Base-by-base conservation (phyloP, 1,139 yeast species). In the Pichia sp. region DNA sequence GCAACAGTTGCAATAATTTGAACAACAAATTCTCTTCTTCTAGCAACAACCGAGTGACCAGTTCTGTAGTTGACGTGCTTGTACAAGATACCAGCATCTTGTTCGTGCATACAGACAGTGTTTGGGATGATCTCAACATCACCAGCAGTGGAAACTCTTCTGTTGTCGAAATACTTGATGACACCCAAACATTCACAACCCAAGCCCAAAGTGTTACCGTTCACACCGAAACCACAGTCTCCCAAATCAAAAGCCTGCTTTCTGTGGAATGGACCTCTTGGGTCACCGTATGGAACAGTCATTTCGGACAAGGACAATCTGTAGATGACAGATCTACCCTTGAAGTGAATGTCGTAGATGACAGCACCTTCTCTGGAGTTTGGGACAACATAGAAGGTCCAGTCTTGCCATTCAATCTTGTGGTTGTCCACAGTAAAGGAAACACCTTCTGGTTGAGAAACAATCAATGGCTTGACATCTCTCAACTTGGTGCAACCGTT, bases 261-360 rank as follows among this genome's bases (percentile, higher is more conserved):
- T 77, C 96, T 82, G 75, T 88, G 95, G 74, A 82, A 84, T 60
- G 96, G 96, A 57, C 90, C 87, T 72, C 95, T 81, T 63, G 95
- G 95, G 69, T 87, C 95, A 67, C 92, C 95, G 68, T 89, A 89
- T 36, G 96, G 96, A 59, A 89, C 96, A 42, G 95, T 87, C 96
- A 89, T 89, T 73, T 89, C 96, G 50, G 89, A 82, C 62, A 88
- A 76, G 1, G 95, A 80, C 55, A 88, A 72, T 72, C 96, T 81
- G 78, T 89, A 87, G 70, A 88, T 84, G 47, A 84, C 75, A 57
- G 86, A 86, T 73, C 96, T 84, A 56, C 95, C 95, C 70, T 88
- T 88, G 74, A 85, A 89, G 65, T 77, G 76, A 54, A 84, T 84
- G 63, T 89, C 92, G 69, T 87, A 87, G 51, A 89, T 67, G 45